Evolutionary conservation across 805 yeast genomes (phyloP), one percentile per base, ranked within the genome.

Genomic region (Lipomyces kockii): DNA sequence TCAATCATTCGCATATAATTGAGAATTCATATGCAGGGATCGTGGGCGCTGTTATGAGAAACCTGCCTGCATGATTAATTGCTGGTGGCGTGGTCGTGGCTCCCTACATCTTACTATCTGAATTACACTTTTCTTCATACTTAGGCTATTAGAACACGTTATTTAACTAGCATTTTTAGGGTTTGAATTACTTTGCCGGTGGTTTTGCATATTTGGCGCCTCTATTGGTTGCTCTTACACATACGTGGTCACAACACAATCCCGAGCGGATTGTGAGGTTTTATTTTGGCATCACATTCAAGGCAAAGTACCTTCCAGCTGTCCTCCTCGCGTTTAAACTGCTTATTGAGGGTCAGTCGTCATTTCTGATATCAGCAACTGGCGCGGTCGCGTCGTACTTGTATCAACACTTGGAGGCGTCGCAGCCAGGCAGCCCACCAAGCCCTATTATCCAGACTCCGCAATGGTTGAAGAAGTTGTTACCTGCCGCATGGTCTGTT

Each of bases 201-300:
- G 74, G 74, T 17, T 56, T 68, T 32, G 70, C 70, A 27, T 78
- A 70, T 65, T 65, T 76, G 35, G 60, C 74, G 8, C 76, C 78
- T n/a, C 58, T 78, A 27, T 58, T 71, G 22, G 66, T 72, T 62
- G 82, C 82, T 1, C 58, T 80, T 61, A 69, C 77, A 3, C 80
- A 79, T 68, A 79, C 82, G 1, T 74, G 79, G 77, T 77, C 79
- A 14, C 82, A 81, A 71, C 78, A 76, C 34, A 69, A 74, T 51
- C 77, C 78, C 14, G 71, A 73, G 29, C 72, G 71, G 20, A 71
- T 64, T 51, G 78, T 74, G 37, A 67, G 65, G 25, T 72, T 79
- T 53, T 65, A 74, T 54, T 74, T 80, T 52, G 71, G 80, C 52
- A 69, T 73, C 46, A 67, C 69, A 34, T 60, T 78, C 54, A 71